Conservation (phyloP, 192 early-diverging fungal species). For the Umbelopsis ramanniana region DNA sequence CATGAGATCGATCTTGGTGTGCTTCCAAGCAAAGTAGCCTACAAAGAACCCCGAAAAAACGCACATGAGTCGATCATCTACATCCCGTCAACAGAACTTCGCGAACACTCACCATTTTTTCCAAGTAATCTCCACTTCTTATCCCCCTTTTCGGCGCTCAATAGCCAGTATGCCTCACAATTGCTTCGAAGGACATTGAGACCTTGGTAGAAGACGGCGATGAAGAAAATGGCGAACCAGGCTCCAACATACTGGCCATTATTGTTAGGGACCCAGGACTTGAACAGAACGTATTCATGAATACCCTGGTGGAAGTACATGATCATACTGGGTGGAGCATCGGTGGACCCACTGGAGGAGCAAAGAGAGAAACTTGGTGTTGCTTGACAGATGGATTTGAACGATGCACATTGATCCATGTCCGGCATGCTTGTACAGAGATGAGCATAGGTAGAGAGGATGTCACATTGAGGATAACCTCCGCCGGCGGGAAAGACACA, state of each 20-base stretch:
- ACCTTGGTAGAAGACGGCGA: slow-evolving; percentile 54
- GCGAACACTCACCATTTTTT: background rate
- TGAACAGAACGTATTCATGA: slow-evolving; percentile 65
- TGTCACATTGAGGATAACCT: slow-evolving; percentile 58
- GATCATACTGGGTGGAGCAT: slow-evolving; percentile 55
- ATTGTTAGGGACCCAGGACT: slow-evolving; percentile 61
- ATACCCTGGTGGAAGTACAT: slow-evolving; percentile 71
- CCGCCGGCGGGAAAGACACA: slow-evolving; percentile 43
- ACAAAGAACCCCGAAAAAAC: slow-evolving; percentile 15
- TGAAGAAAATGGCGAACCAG: slow-evolving; percentile 56
- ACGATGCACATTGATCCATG: slow-evolving; percentile 61
- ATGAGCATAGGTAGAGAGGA: slow-evolving; percentile 54
- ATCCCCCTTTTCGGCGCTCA: slow-evolving; percentile 7
- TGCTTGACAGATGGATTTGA: slow-evolving; percentile 49
- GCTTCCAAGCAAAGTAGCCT: slow-evolving; percentile 21
- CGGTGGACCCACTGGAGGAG: slow-evolving; percentile 24
- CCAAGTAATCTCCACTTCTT: slow-evolving; percentile 7
- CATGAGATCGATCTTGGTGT: slow-evolving; percentile 27
- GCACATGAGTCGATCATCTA: background rate
- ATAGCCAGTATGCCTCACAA: slow-evolving; percentile 41
- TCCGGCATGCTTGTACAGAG: slow-evolving; percentile 68
- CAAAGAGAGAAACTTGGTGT: slow-evolving; percentile 15
- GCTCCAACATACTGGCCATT: slow-evolving; percentile 53
- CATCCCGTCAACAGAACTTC: too few species aligned
- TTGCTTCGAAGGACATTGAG: slow-evolving; percentile 41